Evolutionary conservation across 2,329 filamentous ascomycete species (phyloP).

Genomic region (Grosmannia serpens): DNA sequence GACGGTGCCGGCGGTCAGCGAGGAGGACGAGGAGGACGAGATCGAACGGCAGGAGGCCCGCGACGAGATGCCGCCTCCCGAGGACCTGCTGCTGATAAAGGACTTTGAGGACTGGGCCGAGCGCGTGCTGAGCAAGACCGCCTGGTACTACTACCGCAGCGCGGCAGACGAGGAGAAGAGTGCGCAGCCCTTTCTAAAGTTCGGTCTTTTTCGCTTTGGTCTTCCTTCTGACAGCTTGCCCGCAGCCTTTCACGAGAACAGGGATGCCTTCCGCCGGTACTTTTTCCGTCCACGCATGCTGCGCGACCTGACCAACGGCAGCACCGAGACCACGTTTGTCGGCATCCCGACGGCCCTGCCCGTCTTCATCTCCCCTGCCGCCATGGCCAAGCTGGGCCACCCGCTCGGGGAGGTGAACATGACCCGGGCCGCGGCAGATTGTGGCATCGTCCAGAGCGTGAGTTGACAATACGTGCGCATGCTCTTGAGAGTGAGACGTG

Average conservation of each 20-base stretch:
- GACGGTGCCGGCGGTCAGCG: background rate
- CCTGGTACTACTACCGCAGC: constrained; percentile 8
- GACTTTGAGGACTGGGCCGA: constrained; percentile 7
- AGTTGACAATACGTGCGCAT: background rate
- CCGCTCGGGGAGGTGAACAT: constrained; percentile 10
- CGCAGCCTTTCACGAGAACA: constrained; percentile 4
- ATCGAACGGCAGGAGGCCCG: background rate
- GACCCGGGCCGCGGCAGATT: constrained; percentile 2
- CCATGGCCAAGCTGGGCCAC: constrained; percentile 12
- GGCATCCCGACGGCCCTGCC: constrained; percentile 7
- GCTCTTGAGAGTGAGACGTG: background rate
- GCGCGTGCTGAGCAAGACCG: constrained; percentile 3
- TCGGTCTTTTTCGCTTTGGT: background rate
- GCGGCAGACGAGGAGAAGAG: constrained; percentile 4
- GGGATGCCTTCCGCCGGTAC: constrained; percentile 5
- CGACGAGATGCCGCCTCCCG: constrained; percentile 1
- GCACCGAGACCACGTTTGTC: constrained; percentile 3
- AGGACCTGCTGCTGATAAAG: constrained; percentile 2
- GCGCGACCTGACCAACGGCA: constrained; percentile 3
- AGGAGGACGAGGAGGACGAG: constrained; percentile 1
- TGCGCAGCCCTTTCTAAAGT: background rate
- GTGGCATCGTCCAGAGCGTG: constrained; percentile 4
- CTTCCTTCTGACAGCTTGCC: background rate
- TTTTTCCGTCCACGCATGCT: constrained; percentile 11
- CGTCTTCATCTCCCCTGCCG: constrained; percentile 11